These are phyloP conservation scores for Eutrema salsugineum DNA, from an alignment of 441 rosid species.

Conservation along the genomic window DNA sequence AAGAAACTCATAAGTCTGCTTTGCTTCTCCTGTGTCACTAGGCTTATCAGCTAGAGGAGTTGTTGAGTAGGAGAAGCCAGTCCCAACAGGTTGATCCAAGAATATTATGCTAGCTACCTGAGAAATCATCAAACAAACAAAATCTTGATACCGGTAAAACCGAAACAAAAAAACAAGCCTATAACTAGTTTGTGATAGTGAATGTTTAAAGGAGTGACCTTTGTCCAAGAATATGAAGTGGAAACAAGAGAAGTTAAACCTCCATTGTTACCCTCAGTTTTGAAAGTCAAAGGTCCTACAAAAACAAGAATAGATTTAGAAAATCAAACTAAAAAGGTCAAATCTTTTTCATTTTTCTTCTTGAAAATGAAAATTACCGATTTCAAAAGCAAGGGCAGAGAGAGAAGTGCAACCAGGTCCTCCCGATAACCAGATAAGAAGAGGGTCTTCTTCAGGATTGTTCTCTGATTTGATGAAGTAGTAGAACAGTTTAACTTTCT, in stretches of 20 bases:
- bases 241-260: conserved; percentile 48
- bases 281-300: conserved; percentile 55
- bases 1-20: conserved; percentile 41
- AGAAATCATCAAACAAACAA: not conserved
- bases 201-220: conserved; percentile 29
- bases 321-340: not conserved
- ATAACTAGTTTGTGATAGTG: not conserved
- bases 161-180: not conserved
- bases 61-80: conserved; percentile 62
- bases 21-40: conserved; percentile 39
- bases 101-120: conserved; percentile 57
- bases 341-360: not conserved
- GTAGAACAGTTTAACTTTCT: conserved; percentile 54
- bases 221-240: conserved; percentile 75
- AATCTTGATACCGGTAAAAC: not conserved
- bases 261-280: conserved; percentile 44
- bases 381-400: conserved; percentile 44
- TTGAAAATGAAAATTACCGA: conserved; percentile 37
- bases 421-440: conserved; percentile 75
- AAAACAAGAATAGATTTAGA: not conserved
- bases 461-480: conserved; percentile 41
- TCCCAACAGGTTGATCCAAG: conserved; percentile 58
- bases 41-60: conserved; percentile 17
- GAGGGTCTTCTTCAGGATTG: conserved; percentile 44
- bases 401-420: conserved; percentile 73